phyloP scores from a whole-genome alignment of 208 protist species.

The Trypanosoma conorhini region DNA sequence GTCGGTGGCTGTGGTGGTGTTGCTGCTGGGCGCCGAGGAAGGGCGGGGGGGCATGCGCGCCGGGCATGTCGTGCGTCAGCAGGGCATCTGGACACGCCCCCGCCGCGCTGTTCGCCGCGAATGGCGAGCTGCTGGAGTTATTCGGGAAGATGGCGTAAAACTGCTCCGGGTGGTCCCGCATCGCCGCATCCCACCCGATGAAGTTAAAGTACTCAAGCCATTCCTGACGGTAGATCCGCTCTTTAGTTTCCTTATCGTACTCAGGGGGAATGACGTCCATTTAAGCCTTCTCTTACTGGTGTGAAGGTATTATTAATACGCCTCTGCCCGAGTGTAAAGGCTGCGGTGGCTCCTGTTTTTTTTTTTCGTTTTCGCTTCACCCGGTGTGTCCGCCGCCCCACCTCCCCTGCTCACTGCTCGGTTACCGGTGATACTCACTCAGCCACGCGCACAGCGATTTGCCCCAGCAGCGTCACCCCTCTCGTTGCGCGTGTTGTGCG shows the following conservation, averaged over 20 bases:
- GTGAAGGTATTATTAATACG: background rate
- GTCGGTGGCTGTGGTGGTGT: slow-evolving; percentile 1
- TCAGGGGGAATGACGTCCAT: slow-evolving; percentile 84
- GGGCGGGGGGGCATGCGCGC: background rate
- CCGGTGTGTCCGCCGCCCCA: too few relatives aligned
- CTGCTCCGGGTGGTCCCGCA: slow-evolving; percentile 55
- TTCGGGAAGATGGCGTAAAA: slow-evolving; percentile 59
- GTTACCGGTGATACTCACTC: too few relatives aligned
- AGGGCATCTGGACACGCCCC: background rate
- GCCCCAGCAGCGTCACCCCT: background rate
- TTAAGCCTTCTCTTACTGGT: background rate
- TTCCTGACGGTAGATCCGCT: slow-evolving; percentile 84
- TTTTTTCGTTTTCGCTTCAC: background rate
- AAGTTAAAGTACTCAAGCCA: slow-evolving; percentile 89
- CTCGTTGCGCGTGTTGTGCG: background rate
- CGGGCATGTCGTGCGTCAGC: slow-evolving; percentile 1
- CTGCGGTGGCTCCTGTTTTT: background rate
- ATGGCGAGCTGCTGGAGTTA: slow-evolving; percentile 1
- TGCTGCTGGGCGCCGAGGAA: slow-evolving; percentile 17
- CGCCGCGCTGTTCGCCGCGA: background rate
- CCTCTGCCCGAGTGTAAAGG: background rate
- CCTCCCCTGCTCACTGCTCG: too few relatives aligned
- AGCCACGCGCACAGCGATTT: too few relatives aligned
- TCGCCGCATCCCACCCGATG: slow-evolving; percentile 66
- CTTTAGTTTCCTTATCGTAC: slow-evolving; percentile 66